Conservation (phyloP, 495 filamentous ascomycete species). For the Beverwykella pulmonaria region DNA sequence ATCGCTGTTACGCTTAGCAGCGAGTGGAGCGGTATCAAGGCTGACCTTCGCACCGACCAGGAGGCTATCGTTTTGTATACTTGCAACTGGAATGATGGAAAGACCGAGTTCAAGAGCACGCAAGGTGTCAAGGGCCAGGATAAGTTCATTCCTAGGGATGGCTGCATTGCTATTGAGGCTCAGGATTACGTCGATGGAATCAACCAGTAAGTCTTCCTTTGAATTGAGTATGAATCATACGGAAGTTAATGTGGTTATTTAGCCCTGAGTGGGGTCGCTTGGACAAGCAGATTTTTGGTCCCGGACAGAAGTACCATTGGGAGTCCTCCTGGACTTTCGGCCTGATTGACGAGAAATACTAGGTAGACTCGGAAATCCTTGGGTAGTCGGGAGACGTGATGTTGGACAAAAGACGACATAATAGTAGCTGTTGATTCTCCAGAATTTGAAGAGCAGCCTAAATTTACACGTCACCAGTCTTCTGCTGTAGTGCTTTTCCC, state of each 20-base stretch:
- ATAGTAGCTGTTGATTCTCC: not conserved
- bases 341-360: conserved; percentile 2
- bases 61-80: conserved; percentile 35
- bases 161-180: conserved; percentile 59
- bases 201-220: conserved; percentile 37
- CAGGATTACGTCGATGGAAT: conserved; percentile 45
- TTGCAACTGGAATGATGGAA: conserved; percentile 49
- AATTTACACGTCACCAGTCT: not conserved
- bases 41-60: conserved; percentile 37
- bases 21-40: conserved; percentile 36
- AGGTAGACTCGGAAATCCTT: not conserved
- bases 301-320: conserved; percentile 45
- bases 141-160: conserved; percentile 55
- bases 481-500: too few relatives aligned
- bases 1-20: conserved; percentile 29
- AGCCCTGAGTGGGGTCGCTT: conserved; percentile 39
- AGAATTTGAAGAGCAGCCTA: not conserved
- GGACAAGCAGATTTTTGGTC: conserved; percentile 44
- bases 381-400: not conserved
- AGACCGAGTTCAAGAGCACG: conserved; percentile 56
- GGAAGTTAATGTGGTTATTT: not conserved
- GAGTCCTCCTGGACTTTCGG: conserved; percentile 40
- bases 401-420: not conserved
- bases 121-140: conserved; percentile 35
- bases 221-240: not conserved